Percentiles rank a stretch among this genome's conserved stretches.
These are phyloP conservation scores for Xylaria sp. DNA, from an alignment of 495 filamentous ascomycete genomes.

Conservation along the genomic window DNA sequence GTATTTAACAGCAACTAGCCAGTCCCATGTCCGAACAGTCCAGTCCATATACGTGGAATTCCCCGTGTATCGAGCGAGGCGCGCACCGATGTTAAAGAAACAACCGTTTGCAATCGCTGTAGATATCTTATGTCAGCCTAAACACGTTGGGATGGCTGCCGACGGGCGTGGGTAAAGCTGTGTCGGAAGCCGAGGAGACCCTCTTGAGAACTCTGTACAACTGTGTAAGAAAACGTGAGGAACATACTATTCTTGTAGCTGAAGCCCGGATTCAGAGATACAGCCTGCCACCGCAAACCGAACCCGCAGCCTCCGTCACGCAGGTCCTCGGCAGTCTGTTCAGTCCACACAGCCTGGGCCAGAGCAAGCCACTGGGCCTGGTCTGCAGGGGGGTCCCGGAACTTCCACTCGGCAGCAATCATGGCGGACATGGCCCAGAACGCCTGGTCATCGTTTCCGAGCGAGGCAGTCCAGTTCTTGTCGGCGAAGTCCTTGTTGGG, in stretches of 20 bases:
- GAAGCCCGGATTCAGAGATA: slow-evolving; percentile 76
- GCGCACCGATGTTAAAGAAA: slow-evolving; percentile 84
- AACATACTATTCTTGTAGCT: slow-evolving; percentile 82
- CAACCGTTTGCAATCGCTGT: slow-evolving; percentile 76
- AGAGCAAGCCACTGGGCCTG: slow-evolving; percentile 74
- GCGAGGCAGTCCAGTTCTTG: slow-evolving; percentile 73
- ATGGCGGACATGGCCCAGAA: slow-evolving; percentile 81
- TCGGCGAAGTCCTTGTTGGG: slow-evolving; percentile 71
- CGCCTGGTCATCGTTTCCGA: slow-evolving; percentile 85
- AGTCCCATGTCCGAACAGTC: slow-evolving; percentile 77
- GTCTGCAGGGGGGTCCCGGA: slow-evolving; percentile 64
- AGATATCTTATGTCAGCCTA: not conserved
- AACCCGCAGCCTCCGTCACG: slow-evolving; percentile 73
- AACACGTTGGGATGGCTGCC: not conserved
- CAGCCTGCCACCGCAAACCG: slow-evolving; percentile 86
- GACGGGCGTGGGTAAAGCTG: not conserved
- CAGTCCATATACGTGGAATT: slow-evolving; percentile 81
- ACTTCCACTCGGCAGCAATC: slow-evolving; percentile 74
- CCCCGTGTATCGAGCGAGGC: slow-evolving; percentile 77
- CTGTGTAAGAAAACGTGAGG: not conserved
- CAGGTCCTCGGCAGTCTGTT: slow-evolving; percentile 60
- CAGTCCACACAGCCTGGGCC: slow-evolving; percentile 81
- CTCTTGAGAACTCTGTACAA: not conserved
- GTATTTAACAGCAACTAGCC: slow-evolving; percentile 68
- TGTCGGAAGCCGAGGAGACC: not conserved